Evolutionary conservation across 1,284 basidiomycete genomes (phyloP), one percentile per base, ranked within the genome.

Genomic region (Paramarasmius palmivorus): DNA sequence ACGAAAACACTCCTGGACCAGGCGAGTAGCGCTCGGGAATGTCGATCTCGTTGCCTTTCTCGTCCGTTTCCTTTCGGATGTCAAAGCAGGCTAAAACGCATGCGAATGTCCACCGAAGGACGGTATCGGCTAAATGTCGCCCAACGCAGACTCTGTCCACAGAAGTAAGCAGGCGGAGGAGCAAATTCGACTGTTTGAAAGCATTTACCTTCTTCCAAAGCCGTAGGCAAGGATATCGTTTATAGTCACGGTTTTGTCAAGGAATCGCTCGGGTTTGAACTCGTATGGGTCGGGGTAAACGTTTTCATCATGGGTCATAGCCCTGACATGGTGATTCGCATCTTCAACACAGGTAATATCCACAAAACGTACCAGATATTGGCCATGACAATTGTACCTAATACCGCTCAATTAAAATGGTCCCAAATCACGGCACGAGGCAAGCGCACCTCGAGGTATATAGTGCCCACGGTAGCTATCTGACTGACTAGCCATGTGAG

Each of bases 181-280:
- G n/a, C n/a, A 4, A 34, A 19, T 20, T 29, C 12, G 15, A 25
- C 20, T 26, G 12, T 29, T 15, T 23, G 19, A 48, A 36, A 40
- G 17, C 50, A 52, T 15, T 19, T 10, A 58, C 57, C 67, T 58
- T 22, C 67, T 64, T 3, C 71, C 70, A 55, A 70, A 73, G 22
- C 71, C 72, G 54, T 72, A 73, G 10, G 47, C 39, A 12, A 68
- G 63, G 44, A 56, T 57, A 50, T 66, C 65, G 54, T 69, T 65
- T 6, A 62, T 57, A 36, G 38, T 63, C 59, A 54, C 61, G 61
- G 53, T 67, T 56, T 59, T 61, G 22, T 53, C 42, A 0, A 53
- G 51, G 25, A 47, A 75, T 22, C 74, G 68, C 35, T 72, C 71
- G 0, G 74, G 74, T 36, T 63, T 55, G 64, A 76, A 76, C 15